Percentiles rank a stretch among this genome's conserved stretches.
phyloP scores from a whole-genome alignment of 225 moss, liverwort and hornwort species.

The Straminergon stramineum region DNA sequence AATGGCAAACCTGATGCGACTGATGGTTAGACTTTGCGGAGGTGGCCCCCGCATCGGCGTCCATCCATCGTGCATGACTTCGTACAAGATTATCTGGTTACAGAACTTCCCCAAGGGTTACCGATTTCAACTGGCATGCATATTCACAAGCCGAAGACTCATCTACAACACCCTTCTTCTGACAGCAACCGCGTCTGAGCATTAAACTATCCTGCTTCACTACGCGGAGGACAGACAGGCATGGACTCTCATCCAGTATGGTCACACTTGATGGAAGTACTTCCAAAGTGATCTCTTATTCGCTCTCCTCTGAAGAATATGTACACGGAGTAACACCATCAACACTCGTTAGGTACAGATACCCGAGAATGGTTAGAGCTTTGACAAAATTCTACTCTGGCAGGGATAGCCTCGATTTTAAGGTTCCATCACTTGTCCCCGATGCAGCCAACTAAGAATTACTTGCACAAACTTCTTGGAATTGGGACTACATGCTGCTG shows the following conservation, averaged over 20 bases:
- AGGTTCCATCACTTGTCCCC: not conserved
- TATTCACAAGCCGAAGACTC: not conserved
- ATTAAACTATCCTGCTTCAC: not conserved
- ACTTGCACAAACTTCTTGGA: not conserved
- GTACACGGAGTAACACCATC: not conserved
- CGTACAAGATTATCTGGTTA: not conserved
- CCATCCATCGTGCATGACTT: not conserved
- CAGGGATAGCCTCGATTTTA: not conserved
- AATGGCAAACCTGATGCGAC: not conserved
- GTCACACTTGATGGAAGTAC: not conserved
- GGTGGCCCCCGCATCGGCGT: not conserved
- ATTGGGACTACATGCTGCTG: not conserved
- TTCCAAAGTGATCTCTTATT: not conserved
- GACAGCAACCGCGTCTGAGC: slow-evolving; percentile 17
- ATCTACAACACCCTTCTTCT: slow-evolving; percentile 1
- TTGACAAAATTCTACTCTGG: not conserved
- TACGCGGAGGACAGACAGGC: slow-evolving; percentile 8
- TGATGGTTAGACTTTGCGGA: not conserved
- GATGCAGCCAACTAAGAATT: not conserved
- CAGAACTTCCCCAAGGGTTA: not conserved
- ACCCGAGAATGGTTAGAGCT: not conserved
- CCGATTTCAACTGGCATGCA: not conserved
- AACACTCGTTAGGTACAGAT: slow-evolving; percentile 2
- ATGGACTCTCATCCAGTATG: slow-evolving; percentile 3
- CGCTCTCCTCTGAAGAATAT: slow-evolving; percentile 4